Evolutionary conservation across 108 stramenopile genomes (phyloP), one percentile per base, ranked within the genome.

Genomic region (Fistulifera solaris): DNA sequence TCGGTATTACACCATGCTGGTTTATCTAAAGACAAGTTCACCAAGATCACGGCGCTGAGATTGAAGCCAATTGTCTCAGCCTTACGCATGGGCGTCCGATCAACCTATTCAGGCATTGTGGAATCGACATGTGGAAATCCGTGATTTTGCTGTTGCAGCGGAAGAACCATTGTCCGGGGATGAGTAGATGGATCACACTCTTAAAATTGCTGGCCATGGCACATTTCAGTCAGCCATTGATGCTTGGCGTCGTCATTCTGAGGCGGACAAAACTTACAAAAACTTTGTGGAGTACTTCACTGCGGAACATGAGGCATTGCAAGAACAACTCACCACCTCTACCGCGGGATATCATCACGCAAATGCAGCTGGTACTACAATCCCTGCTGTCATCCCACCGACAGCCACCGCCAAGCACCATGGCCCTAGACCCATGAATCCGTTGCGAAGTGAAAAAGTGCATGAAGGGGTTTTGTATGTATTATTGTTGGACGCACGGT

Each of bases 401-500:
- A n/a, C n/a, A n/a, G n/a, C n/a, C n/a, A n/a, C n/a, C n/a, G n/a
- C n/a, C n/a, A n/a, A n/a, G n/a, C n/a, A n/a, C n/a, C n/a, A n/a
- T 8, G 31, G 3, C 31, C 31, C 3, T 3, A 3, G 31, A 3
- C 3, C 3, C 6, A 6, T 35, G 6, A 35, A 35, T 6, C 6
- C 31, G n/a, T n/a, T n/a, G n/a, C n/a, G n/a, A 35, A 35, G 31
- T 8, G 8, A n/a, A n/a, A n/a, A 8, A 6, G 3, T 6, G 3
- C 31, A 8, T 3, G 3, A 8, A 8, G 3, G 31, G 8, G 3
- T 8, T 35, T 8, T 6, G 8, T 3, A 35, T 35, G 31, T 11
- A 15, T 13, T 57, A 65, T 40, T 65, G 63, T 27, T 57, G 63
- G 55, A 22, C 56, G 28, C 56, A 57, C 54, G 63, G 63, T 4